phyloP scores from a whole-genome alignment of 495 filamentous ascomycete species.

The Lasiosphaeris hirsuta region DNA sequence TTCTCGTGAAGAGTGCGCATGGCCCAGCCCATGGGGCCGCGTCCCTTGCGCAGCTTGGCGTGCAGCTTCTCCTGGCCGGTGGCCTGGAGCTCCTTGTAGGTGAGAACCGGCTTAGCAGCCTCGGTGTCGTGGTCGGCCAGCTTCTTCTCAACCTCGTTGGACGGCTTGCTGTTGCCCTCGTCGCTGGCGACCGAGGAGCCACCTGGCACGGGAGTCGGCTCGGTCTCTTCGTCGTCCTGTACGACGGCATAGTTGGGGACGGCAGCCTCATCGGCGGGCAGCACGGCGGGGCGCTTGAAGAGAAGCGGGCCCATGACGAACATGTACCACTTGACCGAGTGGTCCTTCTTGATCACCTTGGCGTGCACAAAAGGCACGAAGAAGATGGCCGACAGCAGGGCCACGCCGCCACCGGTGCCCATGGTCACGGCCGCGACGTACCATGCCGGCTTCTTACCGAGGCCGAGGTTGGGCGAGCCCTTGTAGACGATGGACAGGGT shows the following conservation, averaged over 20 bases:
- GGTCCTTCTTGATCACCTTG: constrained; percentile 55
- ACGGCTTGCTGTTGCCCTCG: constrained; percentile 20
- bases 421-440: constrained; percentile 55
- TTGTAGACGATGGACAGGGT: constrained; percentile 65
- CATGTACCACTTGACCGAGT: constrained; percentile 55
- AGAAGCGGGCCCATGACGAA: constrained; percentile 57
- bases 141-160: constrained; percentile 42
- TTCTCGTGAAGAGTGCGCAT: constrained; percentile 68
- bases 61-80: constrained; percentile 48
- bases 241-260: constrained; percentile 55
- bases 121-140: constrained; percentile 45
- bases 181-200: constrained; percentile 24
- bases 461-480: constrained; percentile 39
- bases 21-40: constrained; percentile 66
- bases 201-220: constrained; percentile 28
- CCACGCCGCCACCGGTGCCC: constrained; percentile 54
- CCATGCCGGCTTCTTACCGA: constrained; percentile 45
- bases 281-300: constrained; percentile 45
- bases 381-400: constrained; percentile 53
- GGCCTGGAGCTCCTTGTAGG: constrained; percentile 55
- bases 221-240: constrained; percentile 42
- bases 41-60: constrained; percentile 51
- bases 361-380: constrained; percentile 63
- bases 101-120: constrained; percentile 30
- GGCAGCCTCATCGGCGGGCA: constrained; percentile 32